Conservation (phyloP, 2,329 filamentous ascomycete genomes). For the Verticillium alfalfae region DNA sequence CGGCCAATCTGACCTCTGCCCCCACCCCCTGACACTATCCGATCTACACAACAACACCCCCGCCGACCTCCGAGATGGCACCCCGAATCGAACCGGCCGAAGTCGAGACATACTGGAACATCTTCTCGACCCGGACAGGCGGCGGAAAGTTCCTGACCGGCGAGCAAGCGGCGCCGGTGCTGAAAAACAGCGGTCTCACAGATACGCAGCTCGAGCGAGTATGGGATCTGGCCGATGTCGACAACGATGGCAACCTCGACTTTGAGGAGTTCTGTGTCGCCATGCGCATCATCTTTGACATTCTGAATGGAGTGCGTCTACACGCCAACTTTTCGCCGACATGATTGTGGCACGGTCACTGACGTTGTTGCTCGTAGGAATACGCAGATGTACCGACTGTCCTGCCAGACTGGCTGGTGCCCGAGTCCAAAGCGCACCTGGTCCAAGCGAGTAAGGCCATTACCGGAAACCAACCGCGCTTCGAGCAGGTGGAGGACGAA, state of each 20-base stretch:
- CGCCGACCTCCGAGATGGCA: slow-evolving; percentile 35
- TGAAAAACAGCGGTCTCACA: slow-evolving; percentile 58
- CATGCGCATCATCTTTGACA: slow-evolving; percentile 95
- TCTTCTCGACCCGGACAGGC: slow-evolving; percentile 54
- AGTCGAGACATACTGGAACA: slow-evolving; percentile 63
- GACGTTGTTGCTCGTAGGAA: slow-evolving; percentile 50
- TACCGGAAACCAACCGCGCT: slow-evolving; percentile 71
- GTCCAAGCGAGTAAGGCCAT: slow-evolving; percentile 79
- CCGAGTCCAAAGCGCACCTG: slow-evolving; percentile 88
- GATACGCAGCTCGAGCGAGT: slow-evolving; percentile 86
- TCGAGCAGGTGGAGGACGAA: slow-evolving; percentile 80
- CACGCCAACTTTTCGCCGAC: slow-evolving; percentile 9
- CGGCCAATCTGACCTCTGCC: neutral
- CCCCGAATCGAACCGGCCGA: slow-evolving; percentile 58
- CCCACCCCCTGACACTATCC: neutral
- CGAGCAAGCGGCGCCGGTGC: slow-evolving; percentile 55
- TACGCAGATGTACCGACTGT: slow-evolving; percentile 79
- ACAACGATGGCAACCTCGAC: slow-evolving; percentile 94
- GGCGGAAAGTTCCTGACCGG: slow-evolving; percentile 55
- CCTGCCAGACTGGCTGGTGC: slow-evolving; percentile 93
- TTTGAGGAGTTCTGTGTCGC: slow-evolving; percentile 99
- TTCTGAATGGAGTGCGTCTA: slow-evolving; percentile 78
- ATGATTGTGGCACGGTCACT: neutral
- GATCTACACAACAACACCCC: neutral
- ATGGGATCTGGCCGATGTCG: slow-evolving; percentile 96